These are phyloP conservation scores for Carpinus viminea DNA, from an alignment of 306 rosid genomes.

Conservation along the genomic window DNA sequence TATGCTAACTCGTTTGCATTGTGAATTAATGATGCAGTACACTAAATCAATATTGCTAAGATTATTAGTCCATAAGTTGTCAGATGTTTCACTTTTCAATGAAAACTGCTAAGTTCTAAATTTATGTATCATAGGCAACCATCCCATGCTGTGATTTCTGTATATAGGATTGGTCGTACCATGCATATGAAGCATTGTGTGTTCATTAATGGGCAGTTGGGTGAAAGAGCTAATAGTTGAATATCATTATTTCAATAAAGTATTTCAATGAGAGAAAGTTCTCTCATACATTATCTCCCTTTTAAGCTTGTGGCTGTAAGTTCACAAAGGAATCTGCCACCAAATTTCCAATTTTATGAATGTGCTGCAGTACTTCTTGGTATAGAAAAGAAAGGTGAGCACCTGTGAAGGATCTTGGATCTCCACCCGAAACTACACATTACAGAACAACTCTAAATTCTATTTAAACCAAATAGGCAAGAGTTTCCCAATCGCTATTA, in stretches of 20 bases:
- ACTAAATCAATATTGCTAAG: neutral
- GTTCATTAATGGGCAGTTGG: neutral
- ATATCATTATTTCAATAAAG: neutral
- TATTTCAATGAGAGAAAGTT: neutral
- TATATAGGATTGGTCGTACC: neutral
- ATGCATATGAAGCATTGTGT: neutral
- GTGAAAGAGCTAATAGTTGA: neutral
- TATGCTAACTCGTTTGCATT: neutral
- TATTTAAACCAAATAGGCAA: slow-evolving; percentile 9
- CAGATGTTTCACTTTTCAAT: slow-evolving; percentile 1
- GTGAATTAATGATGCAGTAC: neutral
- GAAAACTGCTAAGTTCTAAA: neutral
- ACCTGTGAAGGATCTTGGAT: slow-evolving; percentile 9
- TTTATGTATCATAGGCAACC: neutral
- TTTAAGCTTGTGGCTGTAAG: neutral
- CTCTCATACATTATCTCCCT: neutral
- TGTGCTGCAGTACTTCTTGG: neutral
- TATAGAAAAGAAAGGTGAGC: neutral
- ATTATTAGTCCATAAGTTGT: neutral
- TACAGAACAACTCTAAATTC: slow-evolving; percentile 15
- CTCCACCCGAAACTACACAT: slow-evolving; percentile 15
- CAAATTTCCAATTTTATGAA: neutral
- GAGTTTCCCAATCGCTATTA: slow-evolving; percentile 33
- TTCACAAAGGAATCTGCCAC: neutral
- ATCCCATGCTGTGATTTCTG: neutral